These are phyloP conservation scores for Penicillium sp. DNA, from an alignment of 2,329 filamentous ascomycete genomes.

Conservation along the genomic window DNA sequence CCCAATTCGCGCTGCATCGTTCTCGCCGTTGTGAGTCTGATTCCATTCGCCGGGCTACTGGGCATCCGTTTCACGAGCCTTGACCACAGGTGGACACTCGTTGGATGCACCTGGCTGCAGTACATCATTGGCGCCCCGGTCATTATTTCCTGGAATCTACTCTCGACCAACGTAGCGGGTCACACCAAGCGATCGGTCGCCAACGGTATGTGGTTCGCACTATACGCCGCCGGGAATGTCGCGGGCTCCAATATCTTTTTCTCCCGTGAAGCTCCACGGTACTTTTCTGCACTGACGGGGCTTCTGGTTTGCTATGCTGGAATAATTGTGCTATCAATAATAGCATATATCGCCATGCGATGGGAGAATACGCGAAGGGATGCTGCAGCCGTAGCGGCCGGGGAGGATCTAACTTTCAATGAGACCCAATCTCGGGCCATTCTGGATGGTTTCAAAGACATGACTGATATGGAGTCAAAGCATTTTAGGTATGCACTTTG, in stretches of 20 bases:
- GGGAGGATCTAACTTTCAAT: neutral
- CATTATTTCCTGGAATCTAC: slow-evolving; percentile 57
- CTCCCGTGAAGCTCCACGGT: slow-evolving; percentile 48
- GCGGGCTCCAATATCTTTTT: slow-evolving; percentile 55
- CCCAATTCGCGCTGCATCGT: slow-evolving; percentile 46
- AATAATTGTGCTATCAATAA: slow-evolving; percentile 41
- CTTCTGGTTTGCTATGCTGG: slow-evolving; percentile 51
- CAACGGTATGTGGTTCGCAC: slow-evolving; percentile 55
- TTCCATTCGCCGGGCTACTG: slow-evolving; percentile 52
- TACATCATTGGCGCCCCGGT: slow-evolving; percentile 56
- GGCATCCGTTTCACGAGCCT: slow-evolving; percentile 55
- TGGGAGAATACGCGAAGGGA: slow-evolving; percentile 33
- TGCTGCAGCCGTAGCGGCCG: slow-evolving; percentile 2
- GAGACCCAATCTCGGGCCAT: slow-evolving; percentile 23
- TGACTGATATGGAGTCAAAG: slow-evolving; percentile 43
- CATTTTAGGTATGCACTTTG: slow-evolving; percentile 43
- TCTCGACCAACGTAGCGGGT: slow-evolving; percentile 52
- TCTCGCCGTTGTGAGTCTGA: slow-evolving; percentile 34
- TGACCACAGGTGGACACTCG: slow-evolving; percentile 53
- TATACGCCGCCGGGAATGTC: slow-evolving; percentile 55
- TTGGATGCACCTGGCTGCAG: slow-evolving; percentile 59
- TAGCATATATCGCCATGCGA: slow-evolving; percentile 32
- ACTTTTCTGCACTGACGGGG: slow-evolving; percentile 50
- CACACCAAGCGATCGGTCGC: slow-evolving; percentile 57
- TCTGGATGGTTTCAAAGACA: slow-evolving; percentile 41